Conservation (phyloP, 2,329 filamentous ascomycete genomes). For the Neonectria sp. region DNA sequence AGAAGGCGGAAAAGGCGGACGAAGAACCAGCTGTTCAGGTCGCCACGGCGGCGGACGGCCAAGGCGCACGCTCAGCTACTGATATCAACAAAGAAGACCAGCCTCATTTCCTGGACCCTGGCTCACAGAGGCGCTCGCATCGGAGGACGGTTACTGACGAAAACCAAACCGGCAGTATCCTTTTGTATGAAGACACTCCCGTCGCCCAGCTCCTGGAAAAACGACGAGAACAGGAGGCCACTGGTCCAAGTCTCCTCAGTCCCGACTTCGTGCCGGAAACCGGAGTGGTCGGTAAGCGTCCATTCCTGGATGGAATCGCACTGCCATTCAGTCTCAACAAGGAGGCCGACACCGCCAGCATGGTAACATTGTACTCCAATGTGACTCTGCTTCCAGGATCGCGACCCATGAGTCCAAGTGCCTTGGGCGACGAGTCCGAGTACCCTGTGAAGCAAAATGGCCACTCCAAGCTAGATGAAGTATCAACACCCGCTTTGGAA, state of each 20-base stretch:
- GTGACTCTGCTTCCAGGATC: slow-evolving; percentile 49
- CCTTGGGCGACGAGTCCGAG: slow-evolving; percentile 11
- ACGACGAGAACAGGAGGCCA: slow-evolving; percentile 57
- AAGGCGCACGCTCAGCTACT: slow-evolving; percentile 58
- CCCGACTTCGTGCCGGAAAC: slow-evolving; percentile 61
- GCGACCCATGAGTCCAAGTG: slow-evolving; percentile 52
- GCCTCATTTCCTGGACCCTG: slow-evolving; percentile 39
- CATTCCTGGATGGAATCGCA: slow-evolving; percentile 78
- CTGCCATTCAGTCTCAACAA: slow-evolving; percentile 80
- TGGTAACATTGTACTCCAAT: slow-evolving; percentile 73
- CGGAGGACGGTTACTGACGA: slow-evolving; percentile 66
- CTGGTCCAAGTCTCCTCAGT: slow-evolving; percentile 60
- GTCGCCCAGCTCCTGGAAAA: slow-evolving; percentile 61
- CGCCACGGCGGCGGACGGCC: slow-evolving; percentile 58
- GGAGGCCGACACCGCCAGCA: slow-evolving; percentile 77
- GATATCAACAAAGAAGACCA: slow-evolving; percentile 59
- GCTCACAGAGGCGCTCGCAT: slow-evolving; percentile 58
- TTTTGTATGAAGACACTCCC: slow-evolving; percentile 57
- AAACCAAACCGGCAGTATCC: slow-evolving; percentile 59
- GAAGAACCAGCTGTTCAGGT: slow-evolving; percentile 50
- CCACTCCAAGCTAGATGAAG: slow-evolving; percentile 21
- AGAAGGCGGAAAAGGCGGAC: slow-evolving; percentile 66
- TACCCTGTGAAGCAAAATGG: slow-evolving; percentile 22
- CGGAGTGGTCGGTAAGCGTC: slow-evolving; percentile 72
- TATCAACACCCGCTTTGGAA: slow-evolving; percentile 23